Evolutionary conservation across 345 rosid species (phyloP).

Genomic region (Barbarea vulgaris): DNA sequence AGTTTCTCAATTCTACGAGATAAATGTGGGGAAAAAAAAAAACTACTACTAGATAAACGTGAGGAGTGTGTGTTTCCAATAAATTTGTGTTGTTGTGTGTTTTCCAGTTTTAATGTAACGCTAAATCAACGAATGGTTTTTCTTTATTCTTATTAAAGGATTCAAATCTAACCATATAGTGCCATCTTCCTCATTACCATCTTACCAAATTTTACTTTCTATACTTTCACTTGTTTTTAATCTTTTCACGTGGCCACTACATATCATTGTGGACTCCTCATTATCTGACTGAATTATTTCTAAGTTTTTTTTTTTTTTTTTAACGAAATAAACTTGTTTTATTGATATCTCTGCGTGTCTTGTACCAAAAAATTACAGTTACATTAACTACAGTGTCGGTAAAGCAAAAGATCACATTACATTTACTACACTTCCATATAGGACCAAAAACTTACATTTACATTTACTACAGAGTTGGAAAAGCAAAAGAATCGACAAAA

Average conservation of each 20-base stretch:
- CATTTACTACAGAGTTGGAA: slow-evolving; percentile 27
- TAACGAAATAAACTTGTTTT: not conserved
- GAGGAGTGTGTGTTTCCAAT: slow-evolving; percentile 23
- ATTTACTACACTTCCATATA: slow-evolving; percentile 9
- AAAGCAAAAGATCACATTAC: slow-evolving; percentile 6
- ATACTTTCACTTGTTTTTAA: not conserved
- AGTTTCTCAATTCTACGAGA: no score
- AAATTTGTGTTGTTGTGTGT: slow-evolving; percentile 23
- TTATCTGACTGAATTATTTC: slow-evolving; percentile 10
- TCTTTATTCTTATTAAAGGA: no score
- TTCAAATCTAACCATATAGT: no score
- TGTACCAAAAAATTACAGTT: not conserved
- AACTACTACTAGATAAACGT: not conserved
- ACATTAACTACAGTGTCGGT: slow-evolving; percentile 25
- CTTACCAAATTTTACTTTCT: not conserved
- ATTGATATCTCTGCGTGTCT: slow-evolving; percentile 3
- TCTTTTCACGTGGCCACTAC: slow-evolving; percentile 24
- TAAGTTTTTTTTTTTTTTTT: no score
- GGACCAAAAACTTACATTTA: not conserved
- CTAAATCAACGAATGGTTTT: not conserved
- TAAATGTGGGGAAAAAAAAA: not conserved
- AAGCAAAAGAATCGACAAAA: slow-evolving; percentile 25
- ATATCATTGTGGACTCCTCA: slow-evolving; percentile 8
- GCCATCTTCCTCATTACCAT: not conserved
- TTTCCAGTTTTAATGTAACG: slow-evolving; percentile 22